Conservation (phyloP, 257 asterid genomes). For the Penstemon barbatus region DNA sequence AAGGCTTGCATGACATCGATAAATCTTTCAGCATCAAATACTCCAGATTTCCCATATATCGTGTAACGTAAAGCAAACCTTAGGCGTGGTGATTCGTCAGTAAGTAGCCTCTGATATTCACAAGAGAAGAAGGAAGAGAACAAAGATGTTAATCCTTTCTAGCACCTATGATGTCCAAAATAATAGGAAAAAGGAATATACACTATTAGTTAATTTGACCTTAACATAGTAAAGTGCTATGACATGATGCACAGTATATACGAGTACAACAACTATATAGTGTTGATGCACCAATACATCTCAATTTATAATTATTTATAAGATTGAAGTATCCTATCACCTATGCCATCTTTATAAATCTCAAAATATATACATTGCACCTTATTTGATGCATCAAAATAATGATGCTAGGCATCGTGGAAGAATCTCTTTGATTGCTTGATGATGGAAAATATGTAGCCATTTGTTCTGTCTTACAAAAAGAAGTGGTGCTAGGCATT, state of each 20-base stretch:
- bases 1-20: conserved; percentile 99
- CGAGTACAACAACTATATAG: not conserved
- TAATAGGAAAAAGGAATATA: not conserved
- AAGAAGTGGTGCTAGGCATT: not conserved
- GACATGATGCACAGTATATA: conserved; percentile 3
- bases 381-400: not conserved
- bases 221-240: conserved; percentile 6
- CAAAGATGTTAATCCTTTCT: not conserved
- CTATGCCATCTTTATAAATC: too few species aligned
- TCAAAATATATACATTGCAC: too few species aligned
- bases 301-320: not conserved
- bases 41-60: conserved; percentile 90
- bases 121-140: conserved; percentile 17
- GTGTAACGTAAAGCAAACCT: conserved; percentile 89
- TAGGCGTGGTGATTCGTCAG: conserved; percentile 95
- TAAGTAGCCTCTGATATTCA: conserved; percentile 73
- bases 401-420: not conserved
- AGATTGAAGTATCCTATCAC: too few species aligned
- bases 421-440: too few species aligned
- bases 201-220: not conserved
- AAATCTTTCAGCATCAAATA: conserved; percentile 95
- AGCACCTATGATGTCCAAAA: not conserved
- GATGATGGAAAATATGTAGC: too few species aligned
- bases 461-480: too few species aligned
- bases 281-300: not conserved